phyloP scores from a whole-genome alignment of 495 filamentous ascomycete species.

The Neurospora sp. region DNA sequence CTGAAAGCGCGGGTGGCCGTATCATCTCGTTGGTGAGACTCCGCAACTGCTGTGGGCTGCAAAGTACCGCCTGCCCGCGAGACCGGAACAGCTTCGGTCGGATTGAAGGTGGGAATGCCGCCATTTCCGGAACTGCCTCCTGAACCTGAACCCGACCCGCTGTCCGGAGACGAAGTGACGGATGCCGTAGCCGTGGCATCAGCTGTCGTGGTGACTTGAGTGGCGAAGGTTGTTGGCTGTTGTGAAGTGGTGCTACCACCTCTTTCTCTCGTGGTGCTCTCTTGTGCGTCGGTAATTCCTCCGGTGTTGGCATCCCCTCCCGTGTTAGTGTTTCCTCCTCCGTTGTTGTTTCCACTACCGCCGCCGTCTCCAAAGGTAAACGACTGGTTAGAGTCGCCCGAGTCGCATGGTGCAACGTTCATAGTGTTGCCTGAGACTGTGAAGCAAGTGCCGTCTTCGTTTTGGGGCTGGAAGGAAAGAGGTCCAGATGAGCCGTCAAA shows the following conservation, averaged over 20 bases:
- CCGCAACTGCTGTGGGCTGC: constrained; percentile 37
- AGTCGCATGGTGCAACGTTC: constrained; percentile 33
- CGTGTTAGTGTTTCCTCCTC: constrained; percentile 17
- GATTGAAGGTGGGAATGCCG: constrained; percentile 26
- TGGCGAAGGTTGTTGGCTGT: constrained; percentile 2
- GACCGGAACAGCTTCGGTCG: constrained; percentile 38
- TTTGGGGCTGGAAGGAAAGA: constrained; percentile 32
- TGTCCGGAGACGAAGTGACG: not conserved
- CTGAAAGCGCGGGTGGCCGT: constrained; percentile 38
- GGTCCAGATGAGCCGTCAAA: constrained; percentile 34
- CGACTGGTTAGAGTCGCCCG: constrained; percentile 30
- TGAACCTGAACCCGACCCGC: not conserved
- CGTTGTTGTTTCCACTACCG: constrained; percentile 1
- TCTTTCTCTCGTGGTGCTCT: not conserved
- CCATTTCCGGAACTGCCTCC: constrained; percentile 4
- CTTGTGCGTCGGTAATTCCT: not conserved
- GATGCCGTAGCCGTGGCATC: not conserved
- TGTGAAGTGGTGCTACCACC: constrained; percentile 1
- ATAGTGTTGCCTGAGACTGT: constrained; percentile 34
- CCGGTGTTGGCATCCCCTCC: constrained; percentile 4
- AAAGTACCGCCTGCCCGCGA: constrained; percentile 39
- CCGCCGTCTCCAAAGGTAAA: constrained; percentile 33
- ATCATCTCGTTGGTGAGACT: constrained; percentile 35
- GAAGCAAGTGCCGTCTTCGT: constrained; percentile 34
- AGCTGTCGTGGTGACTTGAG: not conserved